Evolutionary conservation across 176 grass and related monocot species (phyloP), one percentile per base, ranked within the genome.

Genomic region (Oryza nivara): DNA sequence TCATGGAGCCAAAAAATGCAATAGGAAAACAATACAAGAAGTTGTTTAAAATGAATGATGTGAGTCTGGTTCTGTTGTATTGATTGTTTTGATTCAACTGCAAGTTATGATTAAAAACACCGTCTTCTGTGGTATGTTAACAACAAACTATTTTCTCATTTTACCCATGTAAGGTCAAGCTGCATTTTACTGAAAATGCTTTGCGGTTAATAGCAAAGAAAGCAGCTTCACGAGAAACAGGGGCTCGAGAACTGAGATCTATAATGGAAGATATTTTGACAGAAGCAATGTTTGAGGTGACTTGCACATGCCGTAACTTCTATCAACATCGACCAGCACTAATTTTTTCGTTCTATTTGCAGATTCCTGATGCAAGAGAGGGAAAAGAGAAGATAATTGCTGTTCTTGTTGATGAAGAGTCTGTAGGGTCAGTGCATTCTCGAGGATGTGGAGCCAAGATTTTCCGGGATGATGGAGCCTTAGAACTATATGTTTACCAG

Each of bases 231-330:
- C 89, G 79, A 70, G 81, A 91, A 81, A 89, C 89, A 0, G 89
- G 89, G 3, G 86, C 88, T 28, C 87, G 89, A 40, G 89, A 86
- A 0, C 70, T 94, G 43, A 67, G 88, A 22, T 91, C 83, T 41
- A 87, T 89, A 70, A 70, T 91, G 77, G 92, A 94, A 81, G 69
- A 77, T 26, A 87, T 89, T 82, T 87, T 91, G 67, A 94, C 89
- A 45, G 89, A 94, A 91, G 86, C 92, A 36, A 94, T 94, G 89
- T 89, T 91, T 89, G 92, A 94, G 92, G 92, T 94, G 25, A 25
- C 25, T 25, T 25, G 25, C 25, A 25, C 25, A 25, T 25, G 25
- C 25, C 25, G 25, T 70, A 43, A 28, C 16, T 81, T 20, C n/a
- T n/a, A 60, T 60, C 17, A 64, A 75, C 16, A 1, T 0, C 40